Evolutionary conservation across 106 monocot species (phyloP).

Genomic region (Iris macrosiphon): DNA sequence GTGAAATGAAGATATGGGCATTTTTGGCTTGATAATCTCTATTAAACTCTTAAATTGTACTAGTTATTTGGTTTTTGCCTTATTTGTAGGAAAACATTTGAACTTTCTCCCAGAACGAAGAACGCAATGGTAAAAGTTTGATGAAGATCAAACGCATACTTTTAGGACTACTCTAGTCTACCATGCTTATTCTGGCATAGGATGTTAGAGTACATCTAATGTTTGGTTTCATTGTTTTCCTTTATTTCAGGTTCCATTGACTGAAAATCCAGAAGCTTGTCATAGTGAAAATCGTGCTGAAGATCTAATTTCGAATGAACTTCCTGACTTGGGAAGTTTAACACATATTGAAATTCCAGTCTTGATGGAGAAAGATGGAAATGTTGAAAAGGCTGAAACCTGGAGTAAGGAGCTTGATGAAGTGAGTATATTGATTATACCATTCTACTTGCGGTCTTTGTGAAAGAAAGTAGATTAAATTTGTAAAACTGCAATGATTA

Average conservation of each 20-base stretch:
- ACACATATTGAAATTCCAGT: slow-evolving; percentile 34
- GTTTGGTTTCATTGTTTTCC: background rate
- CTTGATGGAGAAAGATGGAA: slow-evolving; percentile 44
- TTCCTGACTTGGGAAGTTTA: slow-evolving; percentile 6
- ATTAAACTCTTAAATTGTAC: background rate
- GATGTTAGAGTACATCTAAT: background rate
- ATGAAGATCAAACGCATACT: background rate
- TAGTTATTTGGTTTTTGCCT: background rate
- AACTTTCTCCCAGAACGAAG: slow-evolving; percentile 14
- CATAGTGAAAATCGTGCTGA: slow-evolving; percentile 2
- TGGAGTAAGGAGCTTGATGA: slow-evolving; percentile 79
- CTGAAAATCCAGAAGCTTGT: slow-evolving; percentile 19
- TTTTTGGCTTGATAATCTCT: too few species aligned
- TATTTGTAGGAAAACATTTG: slow-evolving; percentile 47
- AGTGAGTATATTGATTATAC: slow-evolving; percentile 30
- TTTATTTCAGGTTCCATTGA: slow-evolving; percentile 17
- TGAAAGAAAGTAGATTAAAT: background rate
- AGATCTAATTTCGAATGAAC: slow-evolving; percentile 11
- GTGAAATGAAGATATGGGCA: slow-evolving; percentile 1
- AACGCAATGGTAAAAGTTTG: slow-evolving; percentile 28
- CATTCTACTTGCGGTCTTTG: background rate
- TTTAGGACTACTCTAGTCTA: background rate
- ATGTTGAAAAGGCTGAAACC: slow-evolving; percentile 61
- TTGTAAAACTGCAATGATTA: background rate
- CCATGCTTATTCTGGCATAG: background rate